Base-by-base conservation (phyloP, 2,329 filamentous ascomycete genomes). In the Piedraia hortae region DNA sequence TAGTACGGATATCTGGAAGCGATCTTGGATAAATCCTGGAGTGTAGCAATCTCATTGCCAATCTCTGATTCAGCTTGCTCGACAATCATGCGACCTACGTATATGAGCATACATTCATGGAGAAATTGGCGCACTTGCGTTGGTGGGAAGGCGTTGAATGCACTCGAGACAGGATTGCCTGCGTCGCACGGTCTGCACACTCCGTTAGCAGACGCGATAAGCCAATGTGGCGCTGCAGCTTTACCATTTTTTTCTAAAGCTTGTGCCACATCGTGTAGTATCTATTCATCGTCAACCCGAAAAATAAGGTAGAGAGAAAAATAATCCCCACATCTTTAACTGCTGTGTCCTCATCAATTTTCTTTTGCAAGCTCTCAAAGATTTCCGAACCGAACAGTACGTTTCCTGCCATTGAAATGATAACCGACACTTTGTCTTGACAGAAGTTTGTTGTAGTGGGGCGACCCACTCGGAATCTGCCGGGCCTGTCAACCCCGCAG, bases 1-100 rank as follows among this genome's bases (percentile, higher is more conserved):
- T 93, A 97, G 55, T 93, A 97, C 0, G 85, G 82, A 38, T 88
- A 70, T 42, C 73, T 59, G 12, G 77, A 80, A 2, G 80, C 77
- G 24, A 74, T 60, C 24, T 56, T 48, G 28, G 63, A 60, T 19
- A 97, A 61, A 33, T 68, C 63, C 26, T 53, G 49, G 20, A 91
- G 59, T 19, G 68, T 70, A 21, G 62, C 53, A 25, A 73, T 59
- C 43, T 89, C 65, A 16, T 71, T 60, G 30, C 60, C 52, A 41
- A 93, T 72, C 26, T 62, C 60, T 28, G 52, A 48, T 28, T 77
- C 61, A 1, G 75, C 67, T 32, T 72, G 60, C 6, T 58, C 51
- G 19, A 90, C 55, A 15, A 91, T 54, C 3, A 57, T 48, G 14
- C 58, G 50, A 26, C 85, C 77, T 77, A 17, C 10, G 7, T 17